phyloP scores from a whole-genome alignment of 768 basidiomycete genomes.

The Lactarius evosmus region DNA sequence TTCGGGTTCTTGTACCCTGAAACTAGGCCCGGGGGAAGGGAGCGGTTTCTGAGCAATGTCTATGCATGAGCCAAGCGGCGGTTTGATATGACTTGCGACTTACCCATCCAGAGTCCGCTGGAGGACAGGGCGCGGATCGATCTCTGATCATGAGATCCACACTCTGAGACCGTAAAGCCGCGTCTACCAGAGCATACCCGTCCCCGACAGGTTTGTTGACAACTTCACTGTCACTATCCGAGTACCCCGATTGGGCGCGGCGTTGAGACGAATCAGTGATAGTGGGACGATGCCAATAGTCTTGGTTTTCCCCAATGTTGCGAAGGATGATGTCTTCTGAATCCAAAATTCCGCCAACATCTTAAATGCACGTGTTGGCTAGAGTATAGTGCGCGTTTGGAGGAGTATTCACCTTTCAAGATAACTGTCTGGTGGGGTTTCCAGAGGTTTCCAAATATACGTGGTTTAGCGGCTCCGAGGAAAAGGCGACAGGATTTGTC shows the following conservation, averaged over 20 bases:
- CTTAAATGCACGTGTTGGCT: not conserved
- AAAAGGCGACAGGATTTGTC: constrained; percentile 1
- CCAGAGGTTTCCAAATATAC: constrained; percentile 15
- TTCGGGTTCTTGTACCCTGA: not conserved
- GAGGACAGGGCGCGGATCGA: not conserved
- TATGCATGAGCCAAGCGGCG: not conserved
- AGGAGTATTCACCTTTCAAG: constrained; percentile 7
- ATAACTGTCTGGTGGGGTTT: constrained; percentile 3
- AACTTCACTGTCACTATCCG: not conserved
- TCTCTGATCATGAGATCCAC: constrained; percentile 1
- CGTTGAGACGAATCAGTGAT: not conserved
- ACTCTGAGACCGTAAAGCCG: not conserved
- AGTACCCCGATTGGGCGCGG: not conserved
- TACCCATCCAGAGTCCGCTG: not conserved
- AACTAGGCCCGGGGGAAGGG: not conserved
- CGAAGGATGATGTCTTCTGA: not conserved
- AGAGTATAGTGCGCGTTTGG: not conserved
- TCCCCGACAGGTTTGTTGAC: not conserved
- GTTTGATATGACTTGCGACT: not conserved
- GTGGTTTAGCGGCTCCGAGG: not conserved
- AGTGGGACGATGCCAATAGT: not conserved
- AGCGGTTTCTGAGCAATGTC: not conserved
- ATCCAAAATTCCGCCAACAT: not conserved
- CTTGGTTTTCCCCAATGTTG: not conserved
- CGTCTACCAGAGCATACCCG: not conserved